Base-by-base conservation (phyloP, 495 filamentous ascomycete species). In the Trichocladium uniseriatum region DNA sequence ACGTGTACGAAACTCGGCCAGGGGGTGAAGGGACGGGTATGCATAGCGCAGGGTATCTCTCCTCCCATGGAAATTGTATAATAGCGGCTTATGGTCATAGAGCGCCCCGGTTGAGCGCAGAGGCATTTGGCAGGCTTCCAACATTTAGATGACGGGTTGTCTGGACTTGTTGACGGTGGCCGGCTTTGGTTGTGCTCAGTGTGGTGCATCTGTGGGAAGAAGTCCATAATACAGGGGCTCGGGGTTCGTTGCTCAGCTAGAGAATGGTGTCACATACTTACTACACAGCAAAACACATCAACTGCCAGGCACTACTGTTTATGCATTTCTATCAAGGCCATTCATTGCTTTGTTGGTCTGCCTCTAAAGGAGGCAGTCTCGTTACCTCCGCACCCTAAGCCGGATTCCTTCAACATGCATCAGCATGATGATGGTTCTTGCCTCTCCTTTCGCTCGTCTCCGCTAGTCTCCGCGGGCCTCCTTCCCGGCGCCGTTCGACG, bases 21-120 rank as follows among this genome's bases (percentile, higher is more conserved):
- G 27, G 32, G 46, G 48, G 48, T 15, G 34, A 18, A 27, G 43
- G 49, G 51, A 43, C 38, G 52, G 55, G 55, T 55, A 53, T 60
- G 57, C 62, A 65, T 63, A 63, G 60, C 57, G 62, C 51, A 55
- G 40, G 59, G 53, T 62, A 58, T 65, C 62, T 65, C 62, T 63
- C 57, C 60, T 60, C 62, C 57, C 53, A 52, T 56, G 53, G 43
- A 59, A 52, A 55, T 60, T 60, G 53, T 61, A 65, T 59, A 54
- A 57, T 63, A 65, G 52, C 49, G 56, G 56, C 44, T 49, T 53
- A 55, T 54, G 53, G 57, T 54, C 45, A 62, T 60, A 60, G 52
- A 60, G 49, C 42, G 46, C 38, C 55, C 46, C 42, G 43, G 50
- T 55, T 58, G 51, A 51, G 59, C 38, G 43, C 39, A 53, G 38